Conservation (phyloP, 805 yeast genomes). For the Kuraishia cidri region DNA sequence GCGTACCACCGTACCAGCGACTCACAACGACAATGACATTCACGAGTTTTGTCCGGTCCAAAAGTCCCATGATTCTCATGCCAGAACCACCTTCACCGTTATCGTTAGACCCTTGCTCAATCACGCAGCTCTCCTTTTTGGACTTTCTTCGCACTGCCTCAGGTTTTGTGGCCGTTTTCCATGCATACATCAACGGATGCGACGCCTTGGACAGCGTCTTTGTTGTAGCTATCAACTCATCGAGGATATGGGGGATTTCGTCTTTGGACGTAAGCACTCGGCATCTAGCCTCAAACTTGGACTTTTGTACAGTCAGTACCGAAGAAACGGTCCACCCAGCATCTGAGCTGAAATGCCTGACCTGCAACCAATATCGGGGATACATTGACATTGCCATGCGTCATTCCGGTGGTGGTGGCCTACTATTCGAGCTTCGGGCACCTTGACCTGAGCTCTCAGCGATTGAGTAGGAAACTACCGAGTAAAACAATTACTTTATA, state of each 20-base stretch:
- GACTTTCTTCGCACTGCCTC: too few relatives aligned
- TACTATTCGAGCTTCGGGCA: too few relatives aligned
- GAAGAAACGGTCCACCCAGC: neutral
- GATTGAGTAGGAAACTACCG: too few relatives aligned
- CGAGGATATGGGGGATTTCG: neutral
- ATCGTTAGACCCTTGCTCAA: constrained; percentile 53
- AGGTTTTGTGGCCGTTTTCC: constrained; percentile 41
- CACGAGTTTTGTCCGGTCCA: constrained; percentile 36
- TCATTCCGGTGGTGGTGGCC: too few relatives aligned
- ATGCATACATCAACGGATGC: constrained; percentile 70
- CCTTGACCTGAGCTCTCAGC: too few relatives aligned
- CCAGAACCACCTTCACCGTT: constrained; percentile 78
- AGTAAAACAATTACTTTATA: too few relatives aligned
- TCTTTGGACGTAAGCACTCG: neutral
- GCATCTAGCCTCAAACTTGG: constrained; percentile 1
- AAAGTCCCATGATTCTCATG: constrained; percentile 39
- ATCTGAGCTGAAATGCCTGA: too few relatives aligned
- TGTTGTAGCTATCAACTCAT: neutral
- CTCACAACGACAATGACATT: constrained; percentile 62
- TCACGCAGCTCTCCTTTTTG: constrained; percentile 1
- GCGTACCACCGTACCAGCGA: constrained; percentile 78
- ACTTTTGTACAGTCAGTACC: neutral
- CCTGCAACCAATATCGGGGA: too few relatives aligned
- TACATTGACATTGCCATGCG: too few relatives aligned
- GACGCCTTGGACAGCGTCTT: constrained; percentile 38